Evolutionary conservation across 2,329 filamentous ascomycete genomes (phyloP), one percentile per base, ranked within the genome.

Genomic region (Fusarium sp.): DNA sequence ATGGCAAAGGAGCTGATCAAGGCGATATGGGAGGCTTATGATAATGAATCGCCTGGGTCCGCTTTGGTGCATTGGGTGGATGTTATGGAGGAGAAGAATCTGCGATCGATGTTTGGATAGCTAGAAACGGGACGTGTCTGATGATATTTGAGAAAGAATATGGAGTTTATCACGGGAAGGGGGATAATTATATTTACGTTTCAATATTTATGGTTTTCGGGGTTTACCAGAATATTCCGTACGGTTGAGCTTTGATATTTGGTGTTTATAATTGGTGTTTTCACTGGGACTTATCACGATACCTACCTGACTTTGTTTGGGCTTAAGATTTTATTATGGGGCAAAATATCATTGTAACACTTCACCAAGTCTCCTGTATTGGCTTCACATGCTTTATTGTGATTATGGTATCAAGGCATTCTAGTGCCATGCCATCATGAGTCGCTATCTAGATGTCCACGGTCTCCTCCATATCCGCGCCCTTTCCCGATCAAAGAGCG

Each of bases 1-100:
- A 78, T 82, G n/a, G 81, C 81, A 2, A 80, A 80, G 62, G 72
- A 80, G 40, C 73, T 82, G 2, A 74, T 82, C 9, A 78, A 75
- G n/a, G 76, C 79, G 0, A 78, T 82, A 3, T 82, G 81, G 81
- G 74, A 73, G 2, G 78, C 77, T 1, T 82, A 82, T 20, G 80
- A 82, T 35, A 68, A 62, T 4, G 80, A 82, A 46, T 19, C 62
- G 10, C 73, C 75, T 5, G 78, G 74, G 0, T 70, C 73, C 1
- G 59, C 72, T 13, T 64, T 75, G 11, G 80, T 80, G 1, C 80
- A 82, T 43, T 82, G 80, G 81, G 73, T 82, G 5, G 81, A 82
- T 49, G 78, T 82, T 6, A 82, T 81, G 80, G 78, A 78, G 49
- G 71, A 75, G 6, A 74, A 74, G 17, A 71, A 77, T 23, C 53